Conservation (phyloP, 2,329 filamentous ascomycete genomes). For the Fusarium abutilonis region DNA sequence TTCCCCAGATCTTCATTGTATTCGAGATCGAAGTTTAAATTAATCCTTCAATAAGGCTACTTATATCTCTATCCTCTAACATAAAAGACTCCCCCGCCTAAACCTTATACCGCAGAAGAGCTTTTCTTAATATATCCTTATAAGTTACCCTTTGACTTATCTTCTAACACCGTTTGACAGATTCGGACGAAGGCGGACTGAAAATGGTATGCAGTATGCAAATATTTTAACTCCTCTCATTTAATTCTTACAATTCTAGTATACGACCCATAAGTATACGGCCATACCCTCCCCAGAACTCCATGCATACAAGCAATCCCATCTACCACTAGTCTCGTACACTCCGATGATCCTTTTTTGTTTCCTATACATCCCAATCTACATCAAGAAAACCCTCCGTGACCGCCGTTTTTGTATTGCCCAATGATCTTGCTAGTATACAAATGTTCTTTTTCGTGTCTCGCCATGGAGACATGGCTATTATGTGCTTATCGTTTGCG, state of each 20-base stretch:
- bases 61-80: no score
- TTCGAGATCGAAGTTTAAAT: no score
- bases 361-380: constrained; percentile 23
- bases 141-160: no score
- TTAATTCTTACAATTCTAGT: constrained; percentile 31
- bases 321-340: constrained; percentile 20
- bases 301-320: constrained; percentile 19
- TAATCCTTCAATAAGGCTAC: no score
- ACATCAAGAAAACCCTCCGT: constrained; percentile 6
- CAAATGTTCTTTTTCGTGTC: constrained; percentile 6
- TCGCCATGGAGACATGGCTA: constrained; percentile 9
- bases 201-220: neutral
- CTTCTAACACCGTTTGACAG: no score
- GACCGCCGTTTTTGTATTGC: constrained; percentile 18
- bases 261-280: neutral
- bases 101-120: no score
- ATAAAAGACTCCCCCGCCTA: no score
- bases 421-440: constrained; percentile 29
- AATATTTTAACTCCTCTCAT: constrained; percentile 18
- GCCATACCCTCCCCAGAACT: constrained; percentile 20
- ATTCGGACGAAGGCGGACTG: no score
- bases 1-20: no score
- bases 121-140: no score
- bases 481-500: constrained; percentile 55
- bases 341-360: constrained; percentile 9